Conservation (phyloP, 192 early-diverging fungal species). For the Coemansia aciculifera region DNA sequence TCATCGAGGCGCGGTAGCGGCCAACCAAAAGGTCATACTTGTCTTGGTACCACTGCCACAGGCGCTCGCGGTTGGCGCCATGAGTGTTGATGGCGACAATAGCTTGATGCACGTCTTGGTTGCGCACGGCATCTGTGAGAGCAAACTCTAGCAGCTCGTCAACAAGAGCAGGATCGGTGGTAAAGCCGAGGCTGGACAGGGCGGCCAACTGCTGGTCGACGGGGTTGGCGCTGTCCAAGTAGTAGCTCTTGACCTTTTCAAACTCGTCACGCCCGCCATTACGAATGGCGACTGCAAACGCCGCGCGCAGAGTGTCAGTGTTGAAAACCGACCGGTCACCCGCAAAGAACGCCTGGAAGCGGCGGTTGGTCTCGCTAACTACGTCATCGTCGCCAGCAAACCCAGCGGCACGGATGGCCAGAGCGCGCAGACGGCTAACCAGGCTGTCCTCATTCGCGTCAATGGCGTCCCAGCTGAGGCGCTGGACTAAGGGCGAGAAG, state of each 20-base stretch:
- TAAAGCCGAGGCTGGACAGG: constrained; percentile 61
- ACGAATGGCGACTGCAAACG: constrained; percentile 67
- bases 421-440: constrained; percentile 70
- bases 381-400: constrained; percentile 63
- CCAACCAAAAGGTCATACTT: constrained; percentile 61
- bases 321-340: constrained; percentile 64
- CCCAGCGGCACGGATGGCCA: constrained; percentile 74
- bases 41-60: constrained; percentile 70
- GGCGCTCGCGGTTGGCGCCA: constrained; percentile 54
- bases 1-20: constrained; percentile 67
- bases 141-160: constrained; percentile 63
- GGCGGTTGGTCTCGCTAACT: constrained; percentile 65
- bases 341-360: constrained; percentile 66
- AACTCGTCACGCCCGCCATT: constrained; percentile 63
- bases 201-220: constrained; percentile 71
- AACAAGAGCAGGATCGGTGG: constrained; percentile 59
- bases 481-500: constrained; percentile 70
- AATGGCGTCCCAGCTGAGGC: constrained; percentile 77
- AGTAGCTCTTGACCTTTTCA: constrained; percentile 66
- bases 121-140: constrained; percentile 66
- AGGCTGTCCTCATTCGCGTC: constrained; percentile 69
- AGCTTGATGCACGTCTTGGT: constrained; percentile 66
- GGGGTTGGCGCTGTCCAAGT: constrained; percentile 59
- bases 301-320: constrained; percentile 39
- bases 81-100: constrained; percentile 58